Evolutionary conservation across 257 asterid genomes (phyloP).

Genomic region (Jasminum sambac): DNA sequence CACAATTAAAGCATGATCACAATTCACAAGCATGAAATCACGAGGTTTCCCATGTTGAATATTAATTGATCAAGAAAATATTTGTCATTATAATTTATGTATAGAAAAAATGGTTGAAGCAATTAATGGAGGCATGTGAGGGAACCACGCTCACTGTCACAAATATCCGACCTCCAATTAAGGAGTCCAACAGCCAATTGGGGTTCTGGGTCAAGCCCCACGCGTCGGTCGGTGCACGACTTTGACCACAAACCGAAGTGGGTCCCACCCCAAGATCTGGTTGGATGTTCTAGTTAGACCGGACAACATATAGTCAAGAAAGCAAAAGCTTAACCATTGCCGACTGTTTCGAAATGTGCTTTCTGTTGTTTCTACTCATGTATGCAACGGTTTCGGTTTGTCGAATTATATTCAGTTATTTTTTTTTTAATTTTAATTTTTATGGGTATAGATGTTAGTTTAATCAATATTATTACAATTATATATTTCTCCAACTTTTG

Average conservation of each 20-base stretch:
- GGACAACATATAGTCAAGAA: background rate
- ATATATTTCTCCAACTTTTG: too few species aligned
- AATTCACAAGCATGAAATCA: background rate
- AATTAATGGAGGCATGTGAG: conserved; percentile 1
- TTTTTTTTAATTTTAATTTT: too few species aligned
- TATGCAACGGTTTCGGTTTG: too few species aligned
- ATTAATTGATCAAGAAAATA: too few species aligned
- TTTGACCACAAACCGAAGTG: background rate
- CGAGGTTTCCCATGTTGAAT: background rate
- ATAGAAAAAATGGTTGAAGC: background rate
- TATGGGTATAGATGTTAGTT: too few species aligned
- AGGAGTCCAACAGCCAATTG: background rate
- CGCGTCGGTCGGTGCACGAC: background rate
- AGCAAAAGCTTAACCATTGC: background rate
- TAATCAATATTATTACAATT: too few species aligned
- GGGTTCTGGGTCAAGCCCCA: background rate
- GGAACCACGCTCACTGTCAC: background rate
- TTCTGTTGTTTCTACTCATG: too few species aligned
- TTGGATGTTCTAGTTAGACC: too few species aligned
- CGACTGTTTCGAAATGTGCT: background rate
- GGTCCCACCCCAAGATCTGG: background rate
- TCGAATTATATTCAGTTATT: too few species aligned
- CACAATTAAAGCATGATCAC: background rate
- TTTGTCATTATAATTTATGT: too few species aligned
- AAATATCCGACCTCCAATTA: background rate